Conservation (phyloP, 1,284 basidiomycete species). For the Malassezia dermatis region DNA sequence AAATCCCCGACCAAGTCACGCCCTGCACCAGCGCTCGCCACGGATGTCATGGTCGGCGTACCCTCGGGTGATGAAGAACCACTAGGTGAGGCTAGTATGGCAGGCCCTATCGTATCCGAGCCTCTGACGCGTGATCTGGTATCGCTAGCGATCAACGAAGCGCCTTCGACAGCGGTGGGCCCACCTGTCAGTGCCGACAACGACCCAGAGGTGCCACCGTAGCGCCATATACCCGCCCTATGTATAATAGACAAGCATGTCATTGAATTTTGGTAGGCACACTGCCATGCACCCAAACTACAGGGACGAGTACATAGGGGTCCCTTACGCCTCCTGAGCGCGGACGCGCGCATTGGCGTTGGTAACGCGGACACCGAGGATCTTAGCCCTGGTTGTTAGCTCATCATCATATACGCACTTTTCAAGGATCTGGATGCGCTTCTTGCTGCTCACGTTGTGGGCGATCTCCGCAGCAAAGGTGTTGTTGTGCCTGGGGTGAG, state of each 20-base stretch:
- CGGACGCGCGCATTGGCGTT: conserved; percentile 89
- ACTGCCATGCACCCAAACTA: conserved; percentile 7
- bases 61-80: neutral
- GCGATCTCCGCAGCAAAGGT: conserved; percentile 92
- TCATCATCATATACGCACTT: conserved; percentile 52
- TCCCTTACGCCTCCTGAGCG: conserved; percentile 67
- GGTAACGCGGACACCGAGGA: conserved; percentile 61
- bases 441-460: conserved; percentile 91
- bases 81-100: neutral
- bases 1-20: neutral
- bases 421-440: conserved; percentile 84
- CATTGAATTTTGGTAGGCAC: conserved; percentile 2
- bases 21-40: neutral
- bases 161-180: neutral
- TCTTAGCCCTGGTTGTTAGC: conserved; percentile 26
- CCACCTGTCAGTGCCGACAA: neutral
- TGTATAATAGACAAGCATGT: conserved; percentile 5
- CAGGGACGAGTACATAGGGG: neutral
- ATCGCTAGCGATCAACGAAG: neutral
- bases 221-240: neutral
- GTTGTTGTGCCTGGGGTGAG: conserved; percentile 91
- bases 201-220: neutral
- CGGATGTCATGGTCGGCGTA: neutral
- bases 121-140: neutral
- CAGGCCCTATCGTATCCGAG: neutral